Conservation (phyloP, 1,284 basidiomycete species). For the Blastosporella zonata region DNA sequence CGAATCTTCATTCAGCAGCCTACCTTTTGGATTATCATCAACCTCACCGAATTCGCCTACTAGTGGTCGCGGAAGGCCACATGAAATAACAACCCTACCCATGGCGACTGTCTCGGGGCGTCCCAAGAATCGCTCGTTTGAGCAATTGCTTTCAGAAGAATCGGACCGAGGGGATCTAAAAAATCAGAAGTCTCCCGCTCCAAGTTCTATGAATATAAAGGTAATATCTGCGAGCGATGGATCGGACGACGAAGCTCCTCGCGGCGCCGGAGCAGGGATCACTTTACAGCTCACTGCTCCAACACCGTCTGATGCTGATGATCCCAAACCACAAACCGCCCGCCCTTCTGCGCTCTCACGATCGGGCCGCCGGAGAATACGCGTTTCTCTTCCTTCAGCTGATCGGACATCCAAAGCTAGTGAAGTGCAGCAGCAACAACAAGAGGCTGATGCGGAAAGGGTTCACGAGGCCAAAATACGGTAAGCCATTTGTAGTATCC, state of each 20-base stretch:
- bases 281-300: conserved; percentile 15
- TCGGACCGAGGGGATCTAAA: conserved; percentile 2
- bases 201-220: conserved; percentile 12
- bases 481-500: conserved; percentile 35
- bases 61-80: conserved; percentile 16
- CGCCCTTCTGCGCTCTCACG: conserved; percentile 1
- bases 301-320: conserved; percentile 8
- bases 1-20: conserved; percentile 43
- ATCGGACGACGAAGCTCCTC: conserved; percentile 8
- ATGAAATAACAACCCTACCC: conserved; percentile 9
- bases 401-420: conserved; percentile 25
- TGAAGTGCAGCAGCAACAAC: conserved; percentile 36
- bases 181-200: background rate
- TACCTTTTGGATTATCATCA: conserved; percentile 35
- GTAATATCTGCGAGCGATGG: conserved; percentile 11
- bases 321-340: conserved; percentile 1
- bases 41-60: conserved; percentile 23
- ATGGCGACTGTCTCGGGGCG: background rate
- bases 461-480: conserved; percentile 61
- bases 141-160: conserved; percentile 11
- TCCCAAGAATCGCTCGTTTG: conserved; percentile 3
- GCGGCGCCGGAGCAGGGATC: conserved; percentile 7
- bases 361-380: conserved; percentile 27
- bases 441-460: conserved; percentile 46
- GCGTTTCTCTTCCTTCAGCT: conserved; percentile 24